These are phyloP conservation scores for Phycomyces nitens DNA, from an alignment of 192 early-diverging fungal genomes.

Conservation along the genomic window DNA sequence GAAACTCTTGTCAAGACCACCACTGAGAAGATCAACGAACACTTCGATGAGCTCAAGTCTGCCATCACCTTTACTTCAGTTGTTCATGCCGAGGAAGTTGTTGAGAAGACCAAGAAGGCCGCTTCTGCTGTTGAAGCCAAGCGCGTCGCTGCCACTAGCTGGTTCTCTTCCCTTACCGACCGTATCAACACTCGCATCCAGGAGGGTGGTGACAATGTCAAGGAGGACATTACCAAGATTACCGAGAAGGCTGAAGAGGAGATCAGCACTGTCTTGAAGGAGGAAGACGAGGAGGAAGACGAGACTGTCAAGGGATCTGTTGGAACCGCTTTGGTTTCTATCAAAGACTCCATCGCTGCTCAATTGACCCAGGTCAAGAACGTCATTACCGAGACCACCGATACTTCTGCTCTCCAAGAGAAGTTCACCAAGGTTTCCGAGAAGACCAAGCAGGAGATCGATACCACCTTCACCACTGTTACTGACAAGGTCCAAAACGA, in stretches of 20 bases:
- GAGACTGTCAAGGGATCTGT: constrained; percentile 9
- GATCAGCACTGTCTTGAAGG: constrained; percentile 5
- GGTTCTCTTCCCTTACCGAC: not conserved
- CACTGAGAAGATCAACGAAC: constrained; percentile 7
- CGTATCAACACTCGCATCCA: constrained; percentile 6
- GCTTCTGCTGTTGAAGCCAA: constrained; percentile 7
- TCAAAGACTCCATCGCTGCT: too few species aligned
- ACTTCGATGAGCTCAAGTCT: constrained; percentile 10
- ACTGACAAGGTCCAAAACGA: too few species aligned
- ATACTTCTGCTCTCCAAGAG: not conserved
- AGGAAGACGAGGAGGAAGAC: constrained; percentile 7
- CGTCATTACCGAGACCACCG: not conserved
- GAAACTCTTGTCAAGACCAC: not conserved
- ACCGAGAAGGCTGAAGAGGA: not conserved
- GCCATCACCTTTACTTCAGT: not conserved
- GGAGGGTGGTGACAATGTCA: constrained; percentile 15
- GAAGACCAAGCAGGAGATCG: constrained; percentile 5
- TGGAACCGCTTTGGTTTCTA: too few species aligned
- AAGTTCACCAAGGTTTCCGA: not conserved
- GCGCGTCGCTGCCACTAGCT: not conserved
- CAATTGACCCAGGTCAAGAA: constrained; percentile 10
- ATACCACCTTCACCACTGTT: too few species aligned
- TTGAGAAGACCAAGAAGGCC: constrained; percentile 13
- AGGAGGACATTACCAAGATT: constrained; percentile 11
- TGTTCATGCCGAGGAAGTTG: constrained; percentile 4